phyloP scores from a whole-genome alignment of 306 rosid genomes.

The Prunus mongolica region DNA sequence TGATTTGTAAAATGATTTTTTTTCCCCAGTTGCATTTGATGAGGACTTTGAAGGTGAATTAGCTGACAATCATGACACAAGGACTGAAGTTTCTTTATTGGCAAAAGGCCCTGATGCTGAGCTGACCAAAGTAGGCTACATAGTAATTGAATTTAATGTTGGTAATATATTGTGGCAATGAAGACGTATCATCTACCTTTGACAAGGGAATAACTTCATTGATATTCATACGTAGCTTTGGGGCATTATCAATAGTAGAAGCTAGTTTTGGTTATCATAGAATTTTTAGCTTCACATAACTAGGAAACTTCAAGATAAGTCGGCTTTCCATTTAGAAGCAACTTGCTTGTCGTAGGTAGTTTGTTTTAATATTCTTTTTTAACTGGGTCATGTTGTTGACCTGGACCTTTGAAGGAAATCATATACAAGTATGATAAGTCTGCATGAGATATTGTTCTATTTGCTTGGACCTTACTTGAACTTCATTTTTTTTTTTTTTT shows the following conservation, averaged over 20 bases:
- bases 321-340: neutral
- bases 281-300: neutral
- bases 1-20: conserved; percentile 7
- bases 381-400: neutral
- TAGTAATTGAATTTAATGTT: conserved; percentile 14
- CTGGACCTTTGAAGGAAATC: neutral
- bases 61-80: conserved; percentile 70
- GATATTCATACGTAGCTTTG: neutral
- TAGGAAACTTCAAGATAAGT: neutral
- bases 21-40: conserved; percentile 83
- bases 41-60: conserved; percentile 97
- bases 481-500: neutral
- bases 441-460: neutral
- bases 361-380: neutral
- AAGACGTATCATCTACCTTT: neutral
- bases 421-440: neutral
- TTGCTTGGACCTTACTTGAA: neutral
- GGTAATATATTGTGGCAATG: neutral
- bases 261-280: neutral
- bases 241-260: no score
- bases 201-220: neutral
- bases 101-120: conserved; percentile 74
- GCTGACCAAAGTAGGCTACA: conserved; percentile 67
- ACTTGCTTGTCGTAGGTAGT: neutral
- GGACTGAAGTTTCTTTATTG: conserved; percentile 69